Percentiles rank a stretch among this genome's conserved stretches.
Evolutionary conservation across 176 grass and related monocot genomes (phyloP).

Genomic region (Elaeis guineensis): DNA sequence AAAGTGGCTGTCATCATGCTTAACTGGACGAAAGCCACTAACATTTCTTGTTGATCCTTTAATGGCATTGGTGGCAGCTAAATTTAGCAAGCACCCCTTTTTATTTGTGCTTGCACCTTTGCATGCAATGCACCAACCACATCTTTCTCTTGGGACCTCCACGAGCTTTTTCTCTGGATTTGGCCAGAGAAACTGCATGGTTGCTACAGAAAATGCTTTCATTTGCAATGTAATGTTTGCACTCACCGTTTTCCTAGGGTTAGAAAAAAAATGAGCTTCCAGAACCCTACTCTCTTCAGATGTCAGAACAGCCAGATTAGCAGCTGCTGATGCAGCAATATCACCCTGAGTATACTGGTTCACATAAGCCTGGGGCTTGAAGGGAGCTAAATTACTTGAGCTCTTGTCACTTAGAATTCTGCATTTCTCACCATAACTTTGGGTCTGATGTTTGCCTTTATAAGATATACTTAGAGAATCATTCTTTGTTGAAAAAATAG

Average conservation of each 20-base stretch:
- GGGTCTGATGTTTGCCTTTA: constrained; percentile 25
- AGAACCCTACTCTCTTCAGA: constrained; percentile 63
- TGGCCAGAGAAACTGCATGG: constrained; percentile 78
- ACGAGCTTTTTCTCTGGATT: constrained; percentile 66
- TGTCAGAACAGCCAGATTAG: constrained; percentile 73
- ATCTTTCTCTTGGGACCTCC: constrained; percentile 91
- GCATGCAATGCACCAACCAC: constrained; percentile 94
- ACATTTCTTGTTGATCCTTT: constrained; percentile 63
- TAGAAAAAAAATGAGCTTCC: constrained; percentile 41
- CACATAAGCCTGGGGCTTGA: constrained; percentile 77
- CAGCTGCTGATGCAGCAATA: constrained; percentile 80
- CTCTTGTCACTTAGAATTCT: constrained; percentile 34
- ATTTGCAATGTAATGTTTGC: constrained; percentile 53
- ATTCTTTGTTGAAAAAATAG: constrained; percentile 19
- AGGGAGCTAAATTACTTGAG: constrained; percentile 17
- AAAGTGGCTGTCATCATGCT: constrained; percentile 56
- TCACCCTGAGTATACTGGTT: constrained; percentile 89
- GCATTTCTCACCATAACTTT: constrained; percentile 26
- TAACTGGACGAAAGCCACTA: constrained; percentile 43
- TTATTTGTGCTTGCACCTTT: constrained; percentile 61
- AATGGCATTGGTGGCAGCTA: constrained; percentile 56
- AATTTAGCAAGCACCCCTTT: constrained; percentile 86
- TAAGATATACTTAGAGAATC: constrained; percentile 21
- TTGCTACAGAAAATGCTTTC: constrained; percentile 84
- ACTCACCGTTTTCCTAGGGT: constrained; percentile 45